Conservation (phyloP, 257 asterid species). For the Agastache rugosa region DNA sequence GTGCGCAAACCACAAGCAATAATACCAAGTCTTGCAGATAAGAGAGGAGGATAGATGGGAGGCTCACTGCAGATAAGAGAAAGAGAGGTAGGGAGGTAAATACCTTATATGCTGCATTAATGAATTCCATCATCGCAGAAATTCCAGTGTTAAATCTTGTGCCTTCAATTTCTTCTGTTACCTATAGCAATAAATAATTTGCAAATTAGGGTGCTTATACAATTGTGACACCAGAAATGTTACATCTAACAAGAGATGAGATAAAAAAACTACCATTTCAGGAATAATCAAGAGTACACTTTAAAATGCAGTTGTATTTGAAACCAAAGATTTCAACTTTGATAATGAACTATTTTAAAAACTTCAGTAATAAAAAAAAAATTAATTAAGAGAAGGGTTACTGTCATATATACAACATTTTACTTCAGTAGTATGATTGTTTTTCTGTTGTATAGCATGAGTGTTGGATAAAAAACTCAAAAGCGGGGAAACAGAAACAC, state of each 20-base stretch:
- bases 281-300: not conserved
- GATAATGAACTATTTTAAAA: not conserved
- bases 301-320: not conserved
- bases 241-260: not conserved
- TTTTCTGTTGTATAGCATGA: not conserved
- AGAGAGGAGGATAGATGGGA: not conserved
- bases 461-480: not conserved
- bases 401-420: not conserved
- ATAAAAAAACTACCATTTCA: not conserved
- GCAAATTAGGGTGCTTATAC: slow-evolving; percentile 1
- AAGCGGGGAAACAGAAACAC: slow-evolving; percentile 7
- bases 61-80: not conserved
- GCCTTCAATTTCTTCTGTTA: slow-evolving; percentile 90
- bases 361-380: not conserved
- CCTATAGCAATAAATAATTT: slow-evolving; percentile 51
- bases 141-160: slow-evolving; percentile 97
- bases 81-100: not conserved
- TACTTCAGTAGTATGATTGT: not conserved
- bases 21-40: not conserved
- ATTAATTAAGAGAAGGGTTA: slow-evolving; percentile 19
- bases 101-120: slow-evolving; percentile 93
- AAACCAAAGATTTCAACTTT: not conserved
- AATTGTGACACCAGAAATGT: slow-evolving; percentile 3
- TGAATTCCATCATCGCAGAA: slow-evolving; percentile 99
- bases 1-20: not conserved